Evolutionary conservation across 2,329 filamentous ascomycete genomes (phyloP).

Genomic region (Botrytis aclada): DNA sequence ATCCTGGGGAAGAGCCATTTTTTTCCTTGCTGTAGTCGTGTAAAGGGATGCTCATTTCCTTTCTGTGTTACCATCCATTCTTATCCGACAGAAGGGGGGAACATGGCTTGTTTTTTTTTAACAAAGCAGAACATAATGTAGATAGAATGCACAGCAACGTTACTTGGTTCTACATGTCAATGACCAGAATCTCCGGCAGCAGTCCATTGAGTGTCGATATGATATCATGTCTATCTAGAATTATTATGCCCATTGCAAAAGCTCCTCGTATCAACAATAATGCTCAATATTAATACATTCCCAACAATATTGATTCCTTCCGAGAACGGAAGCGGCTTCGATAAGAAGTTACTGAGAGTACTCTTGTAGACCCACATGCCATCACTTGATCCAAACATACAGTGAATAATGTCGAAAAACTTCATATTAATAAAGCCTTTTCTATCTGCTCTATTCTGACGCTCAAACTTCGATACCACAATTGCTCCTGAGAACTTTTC

Average conservation of each 20-base stretch:
- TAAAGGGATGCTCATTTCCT: neutral
- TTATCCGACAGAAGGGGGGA: neutral
- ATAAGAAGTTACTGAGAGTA: neutral
- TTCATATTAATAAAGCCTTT: neutral
- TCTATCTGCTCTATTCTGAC: too few relatives aligned
- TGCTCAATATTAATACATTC: neutral
- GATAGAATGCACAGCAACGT: neutral
- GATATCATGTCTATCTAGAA: too few relatives aligned
- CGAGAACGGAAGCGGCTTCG: neutral
- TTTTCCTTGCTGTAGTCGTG: neutral
- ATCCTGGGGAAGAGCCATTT: neutral
- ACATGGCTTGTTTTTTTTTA: neutral
- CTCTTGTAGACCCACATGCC: neutral
- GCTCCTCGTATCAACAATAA: neutral
- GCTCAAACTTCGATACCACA: neutral
- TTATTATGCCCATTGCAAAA: rapidly evolving
- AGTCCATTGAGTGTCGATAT: neutral
- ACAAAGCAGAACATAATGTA: rapidly evolving
- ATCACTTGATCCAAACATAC: neutral
- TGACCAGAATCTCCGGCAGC: too few relatives aligned
- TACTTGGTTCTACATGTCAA: neutral
- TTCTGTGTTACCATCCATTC: neutral
- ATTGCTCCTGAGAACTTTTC: rapidly evolving
- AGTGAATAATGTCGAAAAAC: neutral
- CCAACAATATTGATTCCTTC: neutral